Evolutionary conservation across 1,284 basidiomycete species (phyloP), one percentile per base, ranked within the genome.

Genomic region (Cryptococcus depauperatus): DNA sequence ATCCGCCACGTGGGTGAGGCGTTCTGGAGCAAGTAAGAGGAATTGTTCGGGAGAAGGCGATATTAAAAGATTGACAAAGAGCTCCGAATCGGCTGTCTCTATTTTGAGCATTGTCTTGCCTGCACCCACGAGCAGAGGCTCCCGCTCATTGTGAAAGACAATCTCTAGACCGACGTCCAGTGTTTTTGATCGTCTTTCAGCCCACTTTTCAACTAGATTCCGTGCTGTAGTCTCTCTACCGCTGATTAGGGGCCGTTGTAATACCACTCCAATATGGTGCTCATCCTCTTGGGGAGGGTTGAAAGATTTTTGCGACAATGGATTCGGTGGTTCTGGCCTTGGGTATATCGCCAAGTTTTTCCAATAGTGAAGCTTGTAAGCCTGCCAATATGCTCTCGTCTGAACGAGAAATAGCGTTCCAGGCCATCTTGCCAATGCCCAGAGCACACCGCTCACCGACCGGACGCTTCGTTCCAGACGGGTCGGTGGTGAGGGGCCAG

Each of bases 351-450:
- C 75, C 5, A 86, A 71, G 4, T 75, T 66, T 56, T 80, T 81
- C 19, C 59, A 50, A 56, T 83, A 85, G 58, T 85, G 83, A 42
- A 86, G 63, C n/a, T 75, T 74, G 65, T 74, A 78, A 0, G 84
- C 83, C 43, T 83, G 75, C 44, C 76, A 79, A 3, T 81, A 62
- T 43, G 85, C 85, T n/a, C 84, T 72, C 1, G 76, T 72, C 41
- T 80, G 72, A 0, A 80, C 77, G 10, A 82, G 66, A 22, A 85
- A 66, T 5, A 86, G 74, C 14, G 72, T 73, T 38, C 82, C 69
- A 0, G 84, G 84, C 29, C 75, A 71, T 30, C 61, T 66, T 1
- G 69, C 43, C 10, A 85, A 66, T 0, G 75, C 67, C 0, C 44
- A 41, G 18, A 81, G 55, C 5, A 84, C 68, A 37, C 53, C 22